Evolutionary conservation across 2,329 filamentous ascomycete genomes (phyloP), one percentile per base, ranked within the genome.

Genomic region (Fusarium hainanense): DNA sequence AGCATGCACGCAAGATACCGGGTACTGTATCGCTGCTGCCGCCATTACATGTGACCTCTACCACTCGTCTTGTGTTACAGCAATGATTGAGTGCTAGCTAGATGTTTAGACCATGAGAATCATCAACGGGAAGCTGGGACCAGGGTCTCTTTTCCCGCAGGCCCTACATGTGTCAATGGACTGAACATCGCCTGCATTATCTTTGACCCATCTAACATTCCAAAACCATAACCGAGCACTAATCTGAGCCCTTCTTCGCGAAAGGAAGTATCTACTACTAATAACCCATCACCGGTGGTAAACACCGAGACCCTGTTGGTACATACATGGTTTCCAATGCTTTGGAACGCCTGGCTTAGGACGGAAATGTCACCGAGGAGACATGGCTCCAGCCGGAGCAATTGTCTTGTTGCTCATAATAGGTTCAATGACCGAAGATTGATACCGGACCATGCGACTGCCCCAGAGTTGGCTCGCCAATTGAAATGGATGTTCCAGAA

Each of bases 401-500:
- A 59, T 54, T 65, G 55, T 55, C 64, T 54, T 37, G 50, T 54
- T 71, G 58, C 30, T 59, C 48, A 46, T 13, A 54, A 40, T 28
- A 32, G 54, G 54, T 34, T 44, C 37, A n/a, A 67, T 30, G 34
- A 27, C 57, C 54, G 21, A 42, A 43, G 25, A 43, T 47, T 37
- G 41, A 51, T 30, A 50, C 65, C 52, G 37, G 55, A 56, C 64
- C 51, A 64, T 70, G 61, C 40, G 32, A 60, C 58, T 11, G 42
- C 60, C 64, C 63, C 69, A 56, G 59, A 66, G 59, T 56, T 59
- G 63, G 63, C 64, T 71, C 63, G 58, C 48, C 64, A 69, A 63
- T 37, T 37, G 59, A 68, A 57, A 52, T 71, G 47, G 43, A 67
- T 46, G 60, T 75, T 75, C 74, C 74, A 75, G 74, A 75, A 75